Conservation (phyloP, 257 asterid genomes). For the Nicotiana undulata region DNA sequence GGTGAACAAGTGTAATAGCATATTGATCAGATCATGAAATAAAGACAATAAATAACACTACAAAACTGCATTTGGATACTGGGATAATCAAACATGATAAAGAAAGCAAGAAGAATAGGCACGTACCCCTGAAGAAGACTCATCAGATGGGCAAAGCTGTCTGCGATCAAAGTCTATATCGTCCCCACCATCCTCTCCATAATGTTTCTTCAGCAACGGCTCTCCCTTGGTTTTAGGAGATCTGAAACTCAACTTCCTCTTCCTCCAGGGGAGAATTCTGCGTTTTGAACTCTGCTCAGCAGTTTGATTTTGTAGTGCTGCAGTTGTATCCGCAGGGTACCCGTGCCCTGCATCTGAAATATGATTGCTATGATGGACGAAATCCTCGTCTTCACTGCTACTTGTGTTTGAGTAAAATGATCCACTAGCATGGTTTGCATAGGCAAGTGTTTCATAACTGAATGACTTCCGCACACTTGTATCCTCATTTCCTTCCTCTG, state of each 20-base stretch:
- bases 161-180: conserved; percentile 92
- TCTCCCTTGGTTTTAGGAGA: conserved; percentile 63
- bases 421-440: conserved; percentile 56
- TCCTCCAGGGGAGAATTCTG: conserved; percentile 67
- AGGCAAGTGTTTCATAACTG: conserved; percentile 54
- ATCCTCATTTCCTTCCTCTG: conserved; percentile 30
- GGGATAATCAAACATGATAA: not conserved
- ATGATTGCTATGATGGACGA: conserved; percentile 37
- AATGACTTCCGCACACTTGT: conserved; percentile 34
- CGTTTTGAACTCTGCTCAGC: conserved; percentile 33
- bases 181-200: conserved; percentile 89
- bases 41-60: not conserved
- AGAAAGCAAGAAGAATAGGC: not conserved
- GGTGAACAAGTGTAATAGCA: not conserved
- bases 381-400: conserved; percentile 56
- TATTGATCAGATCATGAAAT: not conserved
- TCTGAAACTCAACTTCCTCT: conserved; percentile 64
- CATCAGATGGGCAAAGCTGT: conserved; percentile 67
- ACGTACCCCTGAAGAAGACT: conserved; percentile 46
- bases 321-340: conserved; percentile 9
- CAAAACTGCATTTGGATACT: not conserved
- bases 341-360: conserved; percentile 17
- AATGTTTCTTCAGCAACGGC: conserved; percentile 55
- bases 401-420: conserved; percentile 32
- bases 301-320: conserved; percentile 23